Percentiles rank a stretch among this genome's conserved stretches.
Conservation (phyloP, 345 rosid species). For the Erysimum cheiranthoides region DNA sequence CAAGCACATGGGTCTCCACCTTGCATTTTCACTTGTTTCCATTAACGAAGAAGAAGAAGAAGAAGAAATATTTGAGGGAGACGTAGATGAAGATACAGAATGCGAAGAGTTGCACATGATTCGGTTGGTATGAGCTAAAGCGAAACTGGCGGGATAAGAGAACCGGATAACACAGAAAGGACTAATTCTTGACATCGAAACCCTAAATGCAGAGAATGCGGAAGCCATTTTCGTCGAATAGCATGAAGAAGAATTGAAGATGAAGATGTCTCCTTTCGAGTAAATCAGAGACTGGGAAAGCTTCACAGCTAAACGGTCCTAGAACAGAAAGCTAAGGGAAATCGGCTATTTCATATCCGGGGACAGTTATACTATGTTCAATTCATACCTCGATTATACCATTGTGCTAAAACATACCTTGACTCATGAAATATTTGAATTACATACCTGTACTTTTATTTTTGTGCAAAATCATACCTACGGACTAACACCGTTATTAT, state of each 20-base stretch:
- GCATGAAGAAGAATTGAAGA: constrained; percentile 14
- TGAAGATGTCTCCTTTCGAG: constrained; percentile 1
- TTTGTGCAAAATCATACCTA: no score
- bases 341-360: no score
- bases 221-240: constrained; percentile 44
- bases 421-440: no score
- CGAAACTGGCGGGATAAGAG: constrained; percentile 28
- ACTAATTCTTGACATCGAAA: constrained; percentile 39
- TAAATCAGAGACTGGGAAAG: not conserved
- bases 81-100: constrained; percentile 43
- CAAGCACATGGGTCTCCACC: constrained; percentile 88
- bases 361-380: no score
- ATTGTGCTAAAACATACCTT: no score
- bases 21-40: constrained; percentile 26
- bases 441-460: no score
- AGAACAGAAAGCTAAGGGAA: not conserved
- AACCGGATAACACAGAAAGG: constrained; percentile 33
- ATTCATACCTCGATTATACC: no score
- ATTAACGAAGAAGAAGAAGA: constrained; percentile 37
- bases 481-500: no score
- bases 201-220: constrained; percentile 34
- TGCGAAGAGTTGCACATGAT: constrained; percentile 35
- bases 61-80: constrained; percentile 28
- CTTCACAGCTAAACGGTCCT: not conserved
- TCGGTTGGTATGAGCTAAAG: constrained; percentile 34